Evolutionary conservation across 2,329 filamentous ascomycete genomes (phyloP), one percentile per base, ranked within the genome.

Genomic region (Hypoxylon sp.): DNA sequence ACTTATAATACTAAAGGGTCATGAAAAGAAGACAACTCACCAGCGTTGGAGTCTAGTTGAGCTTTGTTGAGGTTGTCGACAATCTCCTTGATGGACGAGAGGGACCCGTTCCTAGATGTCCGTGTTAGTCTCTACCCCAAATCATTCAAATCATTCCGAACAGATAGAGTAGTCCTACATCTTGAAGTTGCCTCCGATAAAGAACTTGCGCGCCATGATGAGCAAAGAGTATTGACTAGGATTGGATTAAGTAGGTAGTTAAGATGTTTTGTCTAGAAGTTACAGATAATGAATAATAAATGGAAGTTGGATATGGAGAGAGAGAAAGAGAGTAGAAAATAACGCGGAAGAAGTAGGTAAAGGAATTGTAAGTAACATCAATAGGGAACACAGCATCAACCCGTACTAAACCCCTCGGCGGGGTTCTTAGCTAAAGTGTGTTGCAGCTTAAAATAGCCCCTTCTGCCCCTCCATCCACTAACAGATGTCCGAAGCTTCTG

Each of bases 161-260:
- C n/a, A n/a, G n/a, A n/a, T n/a, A n/a, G n/a, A n/a, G n/a, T n/a
- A n/a, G n/a, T n/a, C 82, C 72, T 79, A 96, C 92, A 97, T 97
- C 84, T 99, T 97, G 82, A 97, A 97, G 88, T 99, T 99, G 73
- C 92, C 92, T 76, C 92, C 92, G 75, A 96, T 90, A 75, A 96
- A 96, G 83, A 96, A 96, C 81, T 91, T 89, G 81, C 91, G 91
- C 83, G 87, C 83, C 91, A 96, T 96, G 69, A 70, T 90, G 83
- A 77, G 67, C 67, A 65, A 66, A 67, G 57, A 9, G 17, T 25
- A 37, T 11, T 40, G 3, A 21, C 23, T 8, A 15, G 17, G 16
- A 44, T 5, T 30, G 49, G 44, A 42, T 49, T 49, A 13, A 37
- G 11, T 29, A 12, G 7, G 30, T 29, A 30, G 25, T 30, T 47